These are phyloP conservation scores for Ogataea haglerorum DNA, from an alignment of 805 yeast species.

Conservation along the genomic window DNA sequence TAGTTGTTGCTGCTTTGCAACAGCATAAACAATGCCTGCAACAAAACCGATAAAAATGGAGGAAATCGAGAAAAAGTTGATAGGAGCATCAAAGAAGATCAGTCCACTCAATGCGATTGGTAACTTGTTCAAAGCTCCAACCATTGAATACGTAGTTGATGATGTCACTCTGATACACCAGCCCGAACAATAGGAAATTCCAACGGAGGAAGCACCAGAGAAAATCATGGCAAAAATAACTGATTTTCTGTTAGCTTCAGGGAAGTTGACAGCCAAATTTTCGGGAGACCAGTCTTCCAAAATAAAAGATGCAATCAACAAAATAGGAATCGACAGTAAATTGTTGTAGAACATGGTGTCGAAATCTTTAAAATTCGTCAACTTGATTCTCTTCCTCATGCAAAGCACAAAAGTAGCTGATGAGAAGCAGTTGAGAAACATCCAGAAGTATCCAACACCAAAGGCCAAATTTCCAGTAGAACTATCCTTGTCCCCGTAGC, in stretches of 20 bases:
- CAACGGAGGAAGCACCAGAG: conserved; percentile 92
- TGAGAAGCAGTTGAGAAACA: conserved; percentile 90
- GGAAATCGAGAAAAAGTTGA: conserved; percentile 82
- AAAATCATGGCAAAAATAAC: conserved; percentile 80
- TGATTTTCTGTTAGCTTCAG: conserved; percentile 61
- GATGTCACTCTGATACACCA: conserved; percentile 99
- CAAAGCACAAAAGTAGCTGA: conserved; percentile 89
- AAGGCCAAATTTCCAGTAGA: conserved; percentile 39
- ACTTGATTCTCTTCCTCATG: conserved; percentile 97
- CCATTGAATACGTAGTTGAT: conserved; percentile 98
- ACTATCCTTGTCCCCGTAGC: conserved; percentile 62
- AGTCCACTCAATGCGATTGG: conserved; percentile 96
- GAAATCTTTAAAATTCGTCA: conserved; percentile 93
- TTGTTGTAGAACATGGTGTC: conserved; percentile 99
- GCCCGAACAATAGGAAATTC: conserved; percentile 97
- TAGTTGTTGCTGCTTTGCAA: conserved; percentile 89
- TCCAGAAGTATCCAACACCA: conserved; percentile 91
- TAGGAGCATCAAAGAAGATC: conserved; percentile 91
- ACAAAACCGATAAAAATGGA: conserved; percentile 91
- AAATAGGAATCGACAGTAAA: conserved; percentile 86
- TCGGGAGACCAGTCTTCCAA: conserved; percentile 92
- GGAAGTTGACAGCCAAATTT: conserved; percentile 77
- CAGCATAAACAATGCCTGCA: conserved; percentile 94
- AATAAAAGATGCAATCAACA: conserved; percentile 67
- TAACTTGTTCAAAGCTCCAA: conserved; percentile 96